These are phyloP conservation scores for Digitaria exilis DNA, from an alignment of 202 grass and related monocot genomes.

Conservation along the genomic window DNA sequence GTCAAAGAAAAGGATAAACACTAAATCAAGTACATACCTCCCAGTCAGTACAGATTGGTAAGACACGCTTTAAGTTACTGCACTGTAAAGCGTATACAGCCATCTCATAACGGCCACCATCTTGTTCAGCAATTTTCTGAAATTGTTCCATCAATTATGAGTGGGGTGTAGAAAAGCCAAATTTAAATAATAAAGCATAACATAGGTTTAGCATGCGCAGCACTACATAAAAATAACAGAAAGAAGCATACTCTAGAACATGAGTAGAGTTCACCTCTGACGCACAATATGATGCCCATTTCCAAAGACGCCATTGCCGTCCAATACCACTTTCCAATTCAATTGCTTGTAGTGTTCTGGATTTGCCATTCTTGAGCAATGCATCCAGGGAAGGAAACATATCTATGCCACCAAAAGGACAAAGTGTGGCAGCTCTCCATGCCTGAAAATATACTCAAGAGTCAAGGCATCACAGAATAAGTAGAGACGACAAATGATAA, in stretches of 20 bases:
- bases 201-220: slow-evolving; percentile 1
- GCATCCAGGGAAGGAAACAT: slow-evolving; percentile 82
- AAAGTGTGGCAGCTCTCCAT: slow-evolving; percentile 94
- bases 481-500: slow-evolving; percentile 22
- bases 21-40: slow-evolving; percentile 66
- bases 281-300: slow-evolving; percentile 97
- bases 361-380: slow-evolving; percentile 83
- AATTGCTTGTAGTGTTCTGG: slow-evolving; percentile 79
- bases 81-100: slow-evolving; percentile 92
- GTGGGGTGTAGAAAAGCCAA: slow-evolving; percentile 30
- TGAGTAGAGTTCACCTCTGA: slow-evolving; percentile 65
- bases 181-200: slow-evolving; percentile 3
- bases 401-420: slow-evolving; percentile 89
- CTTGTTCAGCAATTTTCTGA: slow-evolving; percentile 97
- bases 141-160: slow-evolving; percentile 32
- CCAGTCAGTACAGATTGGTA: slow-evolving; percentile 94
- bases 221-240: not conserved
- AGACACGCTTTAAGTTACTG: slow-evolving; percentile 87
- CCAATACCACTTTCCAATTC: slow-evolving; percentile 92
- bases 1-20: slow-evolving; percentile 32
- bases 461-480: slow-evolving; percentile 30
- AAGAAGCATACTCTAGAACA: slow-evolving; percentile 10
- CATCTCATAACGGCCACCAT: slow-evolving; percentile 93
- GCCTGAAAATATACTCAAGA: slow-evolving; percentile 56
- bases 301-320: slow-evolving; percentile 89